Conservation (phyloP, 371 early-diverging fungal genomes). For the Mortierella sp. region DNA sequence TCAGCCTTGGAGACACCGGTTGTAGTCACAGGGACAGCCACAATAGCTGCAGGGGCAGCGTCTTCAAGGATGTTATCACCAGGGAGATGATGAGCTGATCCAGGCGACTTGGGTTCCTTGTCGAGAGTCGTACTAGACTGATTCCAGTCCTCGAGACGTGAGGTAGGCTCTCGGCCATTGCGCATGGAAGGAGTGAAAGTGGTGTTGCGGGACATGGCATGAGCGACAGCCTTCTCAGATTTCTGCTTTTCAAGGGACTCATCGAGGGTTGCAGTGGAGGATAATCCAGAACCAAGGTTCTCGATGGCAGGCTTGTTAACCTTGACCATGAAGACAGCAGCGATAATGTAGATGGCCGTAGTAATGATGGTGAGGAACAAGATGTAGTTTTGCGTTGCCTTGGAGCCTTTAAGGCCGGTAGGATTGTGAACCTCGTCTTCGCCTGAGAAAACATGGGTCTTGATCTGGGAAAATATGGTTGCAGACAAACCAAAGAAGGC, state of each 20-base stretch:
- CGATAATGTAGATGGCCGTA: conserved; percentile 43
- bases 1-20: conserved; percentile 13
- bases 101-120: conserved; percentile 16
- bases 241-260: conserved; percentile 10
- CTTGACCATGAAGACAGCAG: conserved; percentile 53
- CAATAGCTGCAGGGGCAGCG: conserved; percentile 9
- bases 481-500: conserved; percentile 58
- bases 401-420: conserved; percentile 29
- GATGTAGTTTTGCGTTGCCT: conserved; percentile 48
- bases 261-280: conserved; percentile 28
- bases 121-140: conserved; percentile 41
- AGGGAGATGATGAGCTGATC: conserved; percentile 22
- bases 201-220: conserved; percentile 40
- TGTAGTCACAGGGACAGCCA: conserved; percentile 11
- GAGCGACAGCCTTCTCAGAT: conserved; percentile 3
- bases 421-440: conserved; percentile 18
- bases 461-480: conserved; percentile 54
- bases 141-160: conserved; percentile 33
- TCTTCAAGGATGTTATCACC: conserved; percentile 39
- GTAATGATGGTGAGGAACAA: conserved; percentile 53
- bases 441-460: conserved; percentile 52
- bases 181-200: conserved; percentile 49
- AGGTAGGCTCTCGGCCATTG: conserved; percentile 20
- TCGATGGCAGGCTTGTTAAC: conserved; percentile 30
- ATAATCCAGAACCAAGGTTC: conserved; percentile 27